Percentiles rank a stretch among this genome's conserved stretches.
Conservation (phyloP, 345 rosid genomes). For the Brassica nigra region DNA sequence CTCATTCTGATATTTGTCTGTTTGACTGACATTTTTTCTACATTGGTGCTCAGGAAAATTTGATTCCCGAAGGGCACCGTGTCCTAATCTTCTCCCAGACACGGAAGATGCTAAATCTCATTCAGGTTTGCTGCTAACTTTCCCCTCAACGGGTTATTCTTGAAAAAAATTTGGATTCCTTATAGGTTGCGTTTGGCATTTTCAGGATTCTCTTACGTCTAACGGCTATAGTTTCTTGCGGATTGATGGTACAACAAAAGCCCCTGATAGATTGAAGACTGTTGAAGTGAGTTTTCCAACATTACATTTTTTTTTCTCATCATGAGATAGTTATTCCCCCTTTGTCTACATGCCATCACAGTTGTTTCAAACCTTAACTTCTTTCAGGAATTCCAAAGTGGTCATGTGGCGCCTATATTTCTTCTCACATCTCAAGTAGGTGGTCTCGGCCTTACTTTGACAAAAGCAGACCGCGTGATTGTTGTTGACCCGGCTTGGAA, state of each 20-base stretch:
- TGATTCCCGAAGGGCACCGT: slow-evolving; percentile 91
- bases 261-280: slow-evolving; percentile 74
- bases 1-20: slow-evolving; percentile 21
- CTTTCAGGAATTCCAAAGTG: slow-evolving; percentile 84
- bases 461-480: slow-evolving; percentile 93
- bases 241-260: slow-evolving; percentile 94
- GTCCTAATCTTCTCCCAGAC: slow-evolving; percentile 97
- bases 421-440: slow-evolving; percentile 98
- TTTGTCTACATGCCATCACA: slow-evolving; percentile 28
- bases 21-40: slow-evolving; percentile 25
- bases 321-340: slow-evolving; percentile 3
- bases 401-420: slow-evolving; percentile 78
- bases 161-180: slow-evolving; percentile 3
- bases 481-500: slow-evolving; percentile 10
- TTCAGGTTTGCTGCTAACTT: slow-evolving; percentile 67
- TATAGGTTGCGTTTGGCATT: slow-evolving; percentile 12
- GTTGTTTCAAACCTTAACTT: slow-evolving; percentile 14
- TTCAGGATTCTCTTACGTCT: slow-evolving; percentile 72
- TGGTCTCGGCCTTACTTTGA: slow-evolving; percentile 97
- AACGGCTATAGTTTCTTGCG: slow-evolving; percentile 71
- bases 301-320: neutral
- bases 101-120: slow-evolving; percentile 92
- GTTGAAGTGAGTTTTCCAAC: slow-evolving; percentile 61
- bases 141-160: slow-evolving; percentile 6
- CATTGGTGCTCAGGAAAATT: slow-evolving; percentile 54